Percentiles rank a stretch among this genome's conserved stretches.
phyloP scores from a whole-genome alignment of 140 eudicot genomes.

The Senecio squalidus region DNA sequence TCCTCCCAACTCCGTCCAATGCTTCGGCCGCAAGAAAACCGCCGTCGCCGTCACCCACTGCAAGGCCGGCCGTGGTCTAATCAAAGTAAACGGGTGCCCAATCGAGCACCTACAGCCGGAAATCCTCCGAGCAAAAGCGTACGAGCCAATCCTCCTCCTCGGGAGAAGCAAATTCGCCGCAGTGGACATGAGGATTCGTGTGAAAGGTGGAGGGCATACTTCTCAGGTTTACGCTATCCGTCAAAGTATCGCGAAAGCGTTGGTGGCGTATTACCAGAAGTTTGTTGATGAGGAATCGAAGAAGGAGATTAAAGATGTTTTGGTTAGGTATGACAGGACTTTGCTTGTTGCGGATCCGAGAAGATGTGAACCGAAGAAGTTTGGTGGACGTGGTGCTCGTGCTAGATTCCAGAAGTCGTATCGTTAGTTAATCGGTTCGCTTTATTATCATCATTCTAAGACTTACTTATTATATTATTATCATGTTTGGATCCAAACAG shows the following conservation, averaged over 20 bases:
- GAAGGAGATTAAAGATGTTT: slow-evolving; percentile 77
- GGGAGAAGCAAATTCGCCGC: slow-evolving; percentile 68
- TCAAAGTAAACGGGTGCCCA: slow-evolving; percentile 72
- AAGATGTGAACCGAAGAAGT: slow-evolving; percentile 92
- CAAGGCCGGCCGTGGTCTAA: slow-evolving; percentile 67
- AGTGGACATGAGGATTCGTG: slow-evolving; percentile 77
- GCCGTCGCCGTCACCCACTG: slow-evolving; percentile 83
- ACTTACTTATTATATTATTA: too few relatives aligned
- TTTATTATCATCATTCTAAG: too few relatives aligned
- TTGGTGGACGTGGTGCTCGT: slow-evolving; percentile 92
- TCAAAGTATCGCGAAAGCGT: slow-evolving; percentile 71
- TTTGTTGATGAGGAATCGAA: slow-evolving; percentile 63
- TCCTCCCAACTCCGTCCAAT: slow-evolving; percentile 49
- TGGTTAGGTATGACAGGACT: slow-evolving; percentile 69
- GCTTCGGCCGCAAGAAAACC: slow-evolving; percentile 76
- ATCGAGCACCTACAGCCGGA: slow-evolving; percentile 67
- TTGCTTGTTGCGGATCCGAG: slow-evolving; percentile 87
- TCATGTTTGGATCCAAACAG: too few relatives aligned
- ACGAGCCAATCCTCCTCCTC: slow-evolving; percentile 42
- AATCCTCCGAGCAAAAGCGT: slow-evolving; percentile 68
- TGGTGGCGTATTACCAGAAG: slow-evolving; percentile 73
- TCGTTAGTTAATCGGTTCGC: slow-evolving; percentile 27
- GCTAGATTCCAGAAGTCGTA: slow-evolving; percentile 87
- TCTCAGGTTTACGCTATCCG: slow-evolving; percentile 87
- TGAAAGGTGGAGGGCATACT: slow-evolving; percentile 83